Evolutionary conservation across 176 grass and related monocot species (phyloP).

Genomic region (Eleusine indica): DNA sequence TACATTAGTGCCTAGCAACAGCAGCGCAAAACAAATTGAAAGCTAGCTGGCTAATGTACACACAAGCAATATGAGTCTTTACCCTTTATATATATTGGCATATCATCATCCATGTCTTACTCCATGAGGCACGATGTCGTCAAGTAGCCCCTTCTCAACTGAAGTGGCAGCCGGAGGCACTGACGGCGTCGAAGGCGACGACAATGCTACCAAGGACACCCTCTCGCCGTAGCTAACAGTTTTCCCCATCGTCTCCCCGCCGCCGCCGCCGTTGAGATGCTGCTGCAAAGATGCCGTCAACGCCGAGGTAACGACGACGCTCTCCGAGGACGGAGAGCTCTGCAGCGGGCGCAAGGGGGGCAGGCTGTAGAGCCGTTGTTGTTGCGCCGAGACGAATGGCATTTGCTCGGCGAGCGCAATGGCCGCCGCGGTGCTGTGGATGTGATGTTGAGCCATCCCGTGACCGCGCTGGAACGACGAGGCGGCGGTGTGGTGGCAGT

Average conservation of each 20-base stretch:
- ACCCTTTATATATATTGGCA: conserved; percentile 18
- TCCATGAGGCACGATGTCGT: conserved; percentile 79
- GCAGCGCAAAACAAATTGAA: background rate
- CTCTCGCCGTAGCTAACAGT: conserved; percentile 3
- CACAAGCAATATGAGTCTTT: background rate
- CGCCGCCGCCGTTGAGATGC: background rate
- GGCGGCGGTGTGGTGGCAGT: conserved; percentile 67
- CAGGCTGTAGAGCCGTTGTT: conserved; percentile 33
- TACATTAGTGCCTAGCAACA: background rate
- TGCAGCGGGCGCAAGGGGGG: conserved; percentile 26
- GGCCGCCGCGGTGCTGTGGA: conserved; percentile 46
- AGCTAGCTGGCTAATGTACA: background rate
- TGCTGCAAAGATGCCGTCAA: background rate
- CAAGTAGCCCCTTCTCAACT: conserved; percentile 63
- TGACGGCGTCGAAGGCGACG: background rate
- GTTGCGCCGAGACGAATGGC: conserved; percentile 30
- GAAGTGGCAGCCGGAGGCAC: conserved; percentile 8
- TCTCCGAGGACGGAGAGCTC: conserved; percentile 21
- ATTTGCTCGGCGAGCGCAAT: conserved; percentile 55
- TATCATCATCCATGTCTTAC: conserved; percentile 61
- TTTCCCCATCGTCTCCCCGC: background rate
- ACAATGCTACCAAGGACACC: background rate
- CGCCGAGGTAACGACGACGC: background rate
- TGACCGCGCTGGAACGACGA: conserved; percentile 47
- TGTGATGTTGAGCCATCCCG: background rate